Base-by-base conservation (phyloP, 768 basidiomycete genomes). In the Paxillus rubicundulus region DNA sequence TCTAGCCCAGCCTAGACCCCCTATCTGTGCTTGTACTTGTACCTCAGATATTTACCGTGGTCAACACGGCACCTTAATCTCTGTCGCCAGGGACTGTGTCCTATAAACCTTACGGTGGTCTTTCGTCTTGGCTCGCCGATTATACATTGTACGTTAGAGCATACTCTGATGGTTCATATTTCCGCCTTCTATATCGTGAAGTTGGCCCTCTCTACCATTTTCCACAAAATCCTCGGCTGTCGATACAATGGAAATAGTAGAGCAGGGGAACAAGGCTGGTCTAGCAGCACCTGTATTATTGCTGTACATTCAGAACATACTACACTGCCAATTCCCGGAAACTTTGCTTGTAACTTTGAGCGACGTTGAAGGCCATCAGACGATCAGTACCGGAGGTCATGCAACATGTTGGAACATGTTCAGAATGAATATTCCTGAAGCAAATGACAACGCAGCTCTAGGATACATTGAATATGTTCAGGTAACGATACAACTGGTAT, bases 1-100 rank as follows among this genome's bases (percentile, higher is more conserved):
- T 69, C 67, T 67, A 69, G 67, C 61, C 41, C 58, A 54, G 67
- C 60, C 67, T 69, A 68, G 67, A 68, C 54, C 52, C 27, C 42
- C 43, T 50, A 27, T 43, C 41, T 50, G 32, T 46, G 49, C 49
- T 18, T 68, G 66, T 68, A 68, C 47, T 55, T 61, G 59, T 68
- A 56, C 55, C 47, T 6, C 34, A 49, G 21, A 34, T 69, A 66
- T 67, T 56, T 64, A 64, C 62, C 24, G 38, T 40, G 41, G 24
- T 34, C 27, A 30, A 21, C 24, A 27, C 13, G 24, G 9, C n/a
- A 9, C 16, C 27, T 37, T 16, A 21, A 3, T 41, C 14, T 30
- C 9, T 17, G 38, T 47, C 37, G 33, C 17, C 32, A 21, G 37
- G 34, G 42, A 49, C 43, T 21, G 21, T 21, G 21, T 27, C 7